phyloP scores from a whole-genome alignment of 495 filamentous ascomycete genomes.

The Trichocladium antarcticum region DNA sequence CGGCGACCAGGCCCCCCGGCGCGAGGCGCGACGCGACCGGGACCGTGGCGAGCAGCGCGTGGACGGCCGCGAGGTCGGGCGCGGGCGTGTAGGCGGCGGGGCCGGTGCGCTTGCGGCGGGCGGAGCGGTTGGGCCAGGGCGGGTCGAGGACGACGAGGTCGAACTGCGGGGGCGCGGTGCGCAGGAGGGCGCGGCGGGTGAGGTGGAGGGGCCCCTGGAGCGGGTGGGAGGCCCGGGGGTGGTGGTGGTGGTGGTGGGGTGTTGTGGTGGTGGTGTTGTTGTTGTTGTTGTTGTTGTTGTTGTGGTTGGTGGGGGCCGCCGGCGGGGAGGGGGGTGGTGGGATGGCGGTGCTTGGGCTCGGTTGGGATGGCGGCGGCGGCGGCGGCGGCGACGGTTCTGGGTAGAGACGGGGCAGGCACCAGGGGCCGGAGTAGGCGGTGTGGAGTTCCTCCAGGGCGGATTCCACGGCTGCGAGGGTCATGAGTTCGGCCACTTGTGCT shows the following conservation, averaged over 20 bases:
- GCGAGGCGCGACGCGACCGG: constrained; percentile 47
- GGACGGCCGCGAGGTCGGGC: constrained; percentile 28
- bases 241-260: background rate
- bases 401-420: constrained; percentile 33
- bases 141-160: constrained; percentile 80
- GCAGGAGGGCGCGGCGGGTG: constrained; percentile 23
- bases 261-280: background rate
- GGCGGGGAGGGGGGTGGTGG: background rate
- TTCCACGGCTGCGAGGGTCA: constrained; percentile 33
- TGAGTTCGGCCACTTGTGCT: constrained; percentile 36
- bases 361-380: too few relatives aligned
- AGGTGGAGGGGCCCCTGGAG: constrained; percentile 35
- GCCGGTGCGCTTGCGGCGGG: constrained; percentile 45
- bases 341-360: background rate
- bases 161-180: constrained; percentile 42
- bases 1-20: constrained; percentile 48
- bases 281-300: too few relatives aligned
- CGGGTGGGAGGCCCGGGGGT: constrained; percentile 28
- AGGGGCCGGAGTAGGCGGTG: constrained; percentile 30
- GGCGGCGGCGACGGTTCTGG: too few relatives aligned
- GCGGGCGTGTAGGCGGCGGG: constrained; percentile 45
- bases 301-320: too few relatives aligned
- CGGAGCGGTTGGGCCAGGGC: constrained; percentile 90
- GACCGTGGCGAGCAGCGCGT: constrained; percentile 38
- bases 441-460: constrained; percentile 31